Percentiles rank a stretch among this genome's conserved stretches.
Conservation (phyloP, 306 rosid species). For the Coriaria nepalensis region DNA sequence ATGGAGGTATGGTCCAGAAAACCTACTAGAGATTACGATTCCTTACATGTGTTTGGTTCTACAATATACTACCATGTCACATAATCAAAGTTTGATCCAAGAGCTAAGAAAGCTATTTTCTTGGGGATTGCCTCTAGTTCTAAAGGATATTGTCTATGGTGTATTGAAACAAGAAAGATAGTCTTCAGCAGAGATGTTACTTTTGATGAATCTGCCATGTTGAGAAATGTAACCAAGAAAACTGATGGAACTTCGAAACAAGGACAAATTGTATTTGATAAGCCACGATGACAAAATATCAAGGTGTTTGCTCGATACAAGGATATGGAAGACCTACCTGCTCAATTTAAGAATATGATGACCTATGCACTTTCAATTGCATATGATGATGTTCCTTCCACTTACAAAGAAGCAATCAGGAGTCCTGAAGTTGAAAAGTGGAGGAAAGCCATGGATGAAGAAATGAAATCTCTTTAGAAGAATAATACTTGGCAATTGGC, state of each 20-base stretch:
- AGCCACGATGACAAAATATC: too few relatives aligned
- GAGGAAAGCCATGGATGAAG: background rate
- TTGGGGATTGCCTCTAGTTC: background rate
- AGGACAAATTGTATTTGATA: too few relatives aligned
- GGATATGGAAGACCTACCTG: too few relatives aligned
- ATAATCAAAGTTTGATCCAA: background rate
- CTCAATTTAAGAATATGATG: too few relatives aligned
- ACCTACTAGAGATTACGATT: background rate
- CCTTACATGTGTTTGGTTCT: background rate
- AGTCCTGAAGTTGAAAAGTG: background rate
- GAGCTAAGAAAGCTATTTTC: constrained; percentile 3
- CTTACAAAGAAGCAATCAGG: background rate
- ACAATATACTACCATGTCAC: background rate
- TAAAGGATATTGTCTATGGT: background rate
- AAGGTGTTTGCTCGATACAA: too few relatives aligned
- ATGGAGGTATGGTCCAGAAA: constrained; percentile 1
- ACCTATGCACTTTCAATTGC: too few relatives aligned
- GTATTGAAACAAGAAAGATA: background rate
- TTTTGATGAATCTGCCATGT: background rate
- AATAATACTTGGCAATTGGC: background rate
- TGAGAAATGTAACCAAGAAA: too few relatives aligned
- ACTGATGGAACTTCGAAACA: too few relatives aligned
- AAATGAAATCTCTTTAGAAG: background rate
- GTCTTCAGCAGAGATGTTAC: background rate
- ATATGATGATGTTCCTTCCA: too few relatives aligned